Conservation (phyloP, 441 rosid genomes). For the Croton laevigatus region DNA sequence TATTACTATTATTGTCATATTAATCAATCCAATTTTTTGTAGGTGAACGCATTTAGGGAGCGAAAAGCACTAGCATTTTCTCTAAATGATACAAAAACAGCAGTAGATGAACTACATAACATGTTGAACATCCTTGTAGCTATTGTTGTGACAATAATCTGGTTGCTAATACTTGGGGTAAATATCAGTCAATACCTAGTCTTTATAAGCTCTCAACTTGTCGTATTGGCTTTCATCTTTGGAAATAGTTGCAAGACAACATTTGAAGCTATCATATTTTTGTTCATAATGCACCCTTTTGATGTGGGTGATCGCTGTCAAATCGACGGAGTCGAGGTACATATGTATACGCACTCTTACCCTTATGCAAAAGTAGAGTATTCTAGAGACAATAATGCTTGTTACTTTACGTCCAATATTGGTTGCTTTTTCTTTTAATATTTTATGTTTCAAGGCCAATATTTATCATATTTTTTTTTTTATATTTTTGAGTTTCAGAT, state of each 20-base stretch:
- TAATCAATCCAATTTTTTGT: too few relatives aligned
- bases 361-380: too few relatives aligned
- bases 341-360: too few relatives aligned
- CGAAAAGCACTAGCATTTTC: conserved; percentile 58
- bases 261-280: conserved; percentile 65
- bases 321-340: conserved; percentile 65
- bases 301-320: conserved; percentile 79
- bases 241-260: conserved; percentile 66
- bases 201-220: conserved; percentile 58
- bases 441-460: neutral
- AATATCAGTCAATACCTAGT: conserved; percentile 51
- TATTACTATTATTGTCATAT: too few relatives aligned
- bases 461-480: neutral
- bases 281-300: conserved; percentile 64
- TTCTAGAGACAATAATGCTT: too few relatives aligned
- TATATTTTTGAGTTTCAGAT: conserved; percentile 32
- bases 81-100: conserved; percentile 63
- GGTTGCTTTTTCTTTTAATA: neutral
- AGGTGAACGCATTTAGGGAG: conserved; percentile 58
- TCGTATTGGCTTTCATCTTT: conserved; percentile 54
- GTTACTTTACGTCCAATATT: too few relatives aligned
- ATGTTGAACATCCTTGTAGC: conserved; percentile 43
- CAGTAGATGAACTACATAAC: conserved; percentile 55
- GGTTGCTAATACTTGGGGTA: conserved; percentile 59
- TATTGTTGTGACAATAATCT: conserved; percentile 39